These are phyloP conservation scores for Sistotremastrum niveocremeum DNA, from an alignment of 768 basidiomycete species.

Conservation along the genomic window DNA sequence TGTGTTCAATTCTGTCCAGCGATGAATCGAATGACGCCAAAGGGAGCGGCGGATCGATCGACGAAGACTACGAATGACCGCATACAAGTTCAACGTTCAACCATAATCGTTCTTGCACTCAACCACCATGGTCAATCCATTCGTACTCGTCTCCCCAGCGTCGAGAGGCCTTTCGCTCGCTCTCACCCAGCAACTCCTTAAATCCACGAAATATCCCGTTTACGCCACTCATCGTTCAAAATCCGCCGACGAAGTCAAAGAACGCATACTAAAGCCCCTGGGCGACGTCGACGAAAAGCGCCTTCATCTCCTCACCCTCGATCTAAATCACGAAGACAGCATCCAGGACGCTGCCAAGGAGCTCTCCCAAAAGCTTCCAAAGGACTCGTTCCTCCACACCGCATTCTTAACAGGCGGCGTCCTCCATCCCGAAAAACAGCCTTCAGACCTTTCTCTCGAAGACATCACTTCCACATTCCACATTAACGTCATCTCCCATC, in stretches of 20 bases:
- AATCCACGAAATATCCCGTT: constrained; percentile 35
- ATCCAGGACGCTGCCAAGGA: constrained; percentile 33
- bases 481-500: constrained; percentile 46
- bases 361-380: constrained; percentile 24
- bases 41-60: too few relatives aligned
- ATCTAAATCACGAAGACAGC: constrained; percentile 37
- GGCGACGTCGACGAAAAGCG: constrained; percentile 28
- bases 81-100: too few relatives aligned
- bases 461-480: constrained; percentile 33
- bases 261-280: constrained; percentile 30
- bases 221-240: constrained; percentile 39
- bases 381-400: constrained; percentile 32
- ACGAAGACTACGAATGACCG: too few relatives aligned
- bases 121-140: constrained; percentile 19
- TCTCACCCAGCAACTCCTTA: constrained; percentile 38
- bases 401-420: constrained; percentile 44
- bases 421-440: constrained; percentile 40
- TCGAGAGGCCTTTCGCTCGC: constrained; percentile 44
- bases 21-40: too few relatives aligned
- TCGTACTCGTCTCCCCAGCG: constrained; percentile 40
- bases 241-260: constrained; percentile 22
- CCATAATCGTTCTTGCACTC: too few relatives aligned
- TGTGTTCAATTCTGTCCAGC: too few relatives aligned
- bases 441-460: constrained; percentile 31
- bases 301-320: constrained; percentile 33